A percentile compares a stretch with the other conserved stretches of the same genome.
phyloP scores from a whole-genome alignment of 495 filamentous ascomycete genomes.

The Hypoxylon intermedium region DNA sequence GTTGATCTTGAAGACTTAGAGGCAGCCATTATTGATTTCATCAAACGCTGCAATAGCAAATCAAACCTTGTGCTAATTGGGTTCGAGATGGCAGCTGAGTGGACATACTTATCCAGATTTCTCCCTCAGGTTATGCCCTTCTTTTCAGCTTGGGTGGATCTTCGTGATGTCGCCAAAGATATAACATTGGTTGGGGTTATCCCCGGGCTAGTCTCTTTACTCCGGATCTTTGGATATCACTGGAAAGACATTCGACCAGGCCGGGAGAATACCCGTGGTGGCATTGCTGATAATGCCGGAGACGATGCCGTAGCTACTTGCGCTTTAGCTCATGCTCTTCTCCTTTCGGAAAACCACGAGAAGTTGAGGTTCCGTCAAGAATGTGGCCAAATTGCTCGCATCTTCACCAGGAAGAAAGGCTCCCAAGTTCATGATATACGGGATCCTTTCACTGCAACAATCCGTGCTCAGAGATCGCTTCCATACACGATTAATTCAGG shows the following conservation, averaged over 20 bases:
- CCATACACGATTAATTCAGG: slow-evolving; percentile 4
- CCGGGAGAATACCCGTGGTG: not conserved
- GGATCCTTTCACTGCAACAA: slow-evolving; percentile 1
- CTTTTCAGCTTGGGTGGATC: slow-evolving; percentile 13
- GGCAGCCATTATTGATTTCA: slow-evolving; percentile 1
- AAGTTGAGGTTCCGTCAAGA: slow-evolving; percentile 1
- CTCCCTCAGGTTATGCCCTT: slow-evolving; percentile 1
- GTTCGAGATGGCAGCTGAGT: slow-evolving; percentile 18
- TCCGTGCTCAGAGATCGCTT: not conserved
- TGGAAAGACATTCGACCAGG: slow-evolving; percentile 7
- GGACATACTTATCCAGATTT: slow-evolving; percentile 9
- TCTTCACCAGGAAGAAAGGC: not conserved
- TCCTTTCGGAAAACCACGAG: slow-evolving; percentile 9
- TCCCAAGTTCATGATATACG: not conserved
- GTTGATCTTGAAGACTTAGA: slow-evolving; percentile 8
- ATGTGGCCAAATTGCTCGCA: slow-evolving; percentile 5
- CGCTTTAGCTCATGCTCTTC: slow-evolving; percentile 3
- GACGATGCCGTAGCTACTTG: slow-evolving; percentile 8
- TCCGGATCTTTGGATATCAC: slow-evolving; percentile 11
- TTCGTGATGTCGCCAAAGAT: slow-evolving; percentile 16
- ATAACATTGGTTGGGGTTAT: not conserved
- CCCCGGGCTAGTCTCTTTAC: slow-evolving; percentile 3
- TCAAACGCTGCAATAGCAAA: slow-evolving; percentile 1
- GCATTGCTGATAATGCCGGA: slow-evolving; percentile 7
- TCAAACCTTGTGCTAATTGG: slow-evolving; percentile 7